Base-by-base conservation (phyloP, 1,284 basidiomycete species). In the Rhodofomes roseus region DNA sequence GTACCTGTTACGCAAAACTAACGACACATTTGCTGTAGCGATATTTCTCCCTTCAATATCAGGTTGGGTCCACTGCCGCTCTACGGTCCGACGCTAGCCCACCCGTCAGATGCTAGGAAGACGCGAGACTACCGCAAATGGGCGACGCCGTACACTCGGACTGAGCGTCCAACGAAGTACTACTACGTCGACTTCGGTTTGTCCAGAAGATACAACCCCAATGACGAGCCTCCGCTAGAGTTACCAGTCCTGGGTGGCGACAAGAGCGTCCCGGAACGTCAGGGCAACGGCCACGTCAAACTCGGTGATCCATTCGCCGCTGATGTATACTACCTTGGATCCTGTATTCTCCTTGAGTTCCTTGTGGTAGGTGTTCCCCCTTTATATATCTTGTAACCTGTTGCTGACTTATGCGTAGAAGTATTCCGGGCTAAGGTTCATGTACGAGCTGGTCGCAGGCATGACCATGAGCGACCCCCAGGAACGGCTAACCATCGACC, bases 161-260 rank as follows among this genome's bases (percentile, higher is more conserved):
- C 72, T 0, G 59, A 63, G 22, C 59, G 59, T 4, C 71, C 73
- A 0, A 59, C 67, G 2, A 70, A 65, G 44, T 78, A 78, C 58
- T 72, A 72, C 43, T 64, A 66, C 56, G 67, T 68, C 20, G 72
- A 79, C 57, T 80, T 79, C 31, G 76, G 75, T 0, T 50, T 76
- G 8, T 78, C 78, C 14, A 65, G 72, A 6, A 61, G 60, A 48
- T 69, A 64, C 52, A 34, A 60, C 20, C 55, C 62, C 4, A 31
- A 31, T 0, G 55, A 58, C 20, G 53, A 31, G 4, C 56, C 62
- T 9, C 62, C 62, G 25, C 37, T 2, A 0, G 63, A 61, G 27
- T 7, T 20, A 14, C 63, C 64, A 37, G 54, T 66, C 18, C 27
- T 39, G 1, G 68, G 69, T 1, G 66, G 62, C n/a, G 69, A 71